These are phyloP conservation scores for Trametes punicea DNA, from an alignment of 768 basidiomycete genomes.

Conservation along the genomic window DNA sequence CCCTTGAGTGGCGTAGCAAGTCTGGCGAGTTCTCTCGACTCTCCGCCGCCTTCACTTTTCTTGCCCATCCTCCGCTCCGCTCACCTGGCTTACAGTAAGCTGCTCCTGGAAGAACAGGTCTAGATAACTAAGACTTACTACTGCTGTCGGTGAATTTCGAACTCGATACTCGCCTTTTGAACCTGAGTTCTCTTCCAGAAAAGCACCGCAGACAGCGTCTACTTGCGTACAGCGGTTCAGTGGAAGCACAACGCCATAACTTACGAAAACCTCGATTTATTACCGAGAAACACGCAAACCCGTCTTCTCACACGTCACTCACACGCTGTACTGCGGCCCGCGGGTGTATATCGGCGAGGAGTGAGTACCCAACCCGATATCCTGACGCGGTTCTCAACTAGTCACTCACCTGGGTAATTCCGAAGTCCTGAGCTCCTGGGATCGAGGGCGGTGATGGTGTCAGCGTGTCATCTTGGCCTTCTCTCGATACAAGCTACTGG, in stretches of 20 bases:
- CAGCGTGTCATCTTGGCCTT: neutral
- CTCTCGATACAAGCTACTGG: slow-evolving; percentile 2
- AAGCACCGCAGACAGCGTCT: neutral
- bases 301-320: neutral
- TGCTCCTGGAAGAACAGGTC: too few relatives aligned
- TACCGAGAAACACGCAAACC: neutral
- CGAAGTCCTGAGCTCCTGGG: slow-evolving; percentile 4
- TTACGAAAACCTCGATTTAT: neutral
- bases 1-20: too few relatives aligned
- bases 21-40: too few relatives aligned
- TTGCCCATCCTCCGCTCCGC: too few relatives aligned
- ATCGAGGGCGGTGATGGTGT: slow-evolving; percentile 4
- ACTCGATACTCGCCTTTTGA: neutral
- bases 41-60: too few relatives aligned
- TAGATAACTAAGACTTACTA: too few relatives aligned
- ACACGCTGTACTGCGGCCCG: slow-evolving; percentile 3
- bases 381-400: neutral
- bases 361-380: neutral
- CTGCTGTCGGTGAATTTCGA: too few relatives aligned
- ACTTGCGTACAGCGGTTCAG: neutral
- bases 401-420: neutral
- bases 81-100: too few relatives aligned
- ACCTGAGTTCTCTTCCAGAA: neutral
- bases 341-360: slow-evolving; percentile 3
- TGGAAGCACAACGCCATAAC: neutral